Base-by-base conservation (phyloP, 495 filamentous ascomycete species). In the Aspergillus saccharolyticus region DNA sequence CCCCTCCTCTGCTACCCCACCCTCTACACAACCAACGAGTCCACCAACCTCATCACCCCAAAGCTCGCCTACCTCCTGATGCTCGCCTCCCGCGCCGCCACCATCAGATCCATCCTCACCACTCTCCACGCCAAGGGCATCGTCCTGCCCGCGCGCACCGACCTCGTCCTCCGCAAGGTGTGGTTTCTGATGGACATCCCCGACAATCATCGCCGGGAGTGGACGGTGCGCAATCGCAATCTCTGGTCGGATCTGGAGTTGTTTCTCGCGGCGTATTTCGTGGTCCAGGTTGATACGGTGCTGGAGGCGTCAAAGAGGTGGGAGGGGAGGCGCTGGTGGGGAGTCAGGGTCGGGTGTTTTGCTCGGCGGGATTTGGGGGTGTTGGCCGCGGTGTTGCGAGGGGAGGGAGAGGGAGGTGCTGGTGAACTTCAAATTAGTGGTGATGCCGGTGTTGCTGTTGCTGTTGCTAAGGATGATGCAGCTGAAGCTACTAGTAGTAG, bases 151-250 rank as follows among this genome's bases (percentile, higher is more conserved):
- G 16, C 42, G 1, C 60, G 68, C 21, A 75, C 75, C 19, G 54
- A 68, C 18, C 20, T 66, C 3, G 70, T 75, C 17, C 64, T 89
- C 42, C 76, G 78, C 59, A 86, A 87, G 67, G 63, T 87, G 20
- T 89, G 87, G 87, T 78, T 87, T 25, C 56, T 84, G 21, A 83
- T 89, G 74, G 86, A 89, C 58, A 63, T 82, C 4, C 62, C 75
- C 1, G 81, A 80, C 18, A 84, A 73, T 51, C 42, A 52, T 3
- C 69, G 66, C 2, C 81, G 87, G 15, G 44, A 72, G 7, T 68
- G 64, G n/a, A 67, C 83, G n/a, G 64, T 87, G 0, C 67, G 70
- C 33, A 81, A 79, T 62, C 30, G 28, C 15, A 59, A 66, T 0
- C 71, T 82, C 46, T 86, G 81, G 74, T 69, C 67, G 2, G 68